Base-by-base conservation (phyloP, 345 rosid genomes). In the Sisymbrium altissimum region DNA sequence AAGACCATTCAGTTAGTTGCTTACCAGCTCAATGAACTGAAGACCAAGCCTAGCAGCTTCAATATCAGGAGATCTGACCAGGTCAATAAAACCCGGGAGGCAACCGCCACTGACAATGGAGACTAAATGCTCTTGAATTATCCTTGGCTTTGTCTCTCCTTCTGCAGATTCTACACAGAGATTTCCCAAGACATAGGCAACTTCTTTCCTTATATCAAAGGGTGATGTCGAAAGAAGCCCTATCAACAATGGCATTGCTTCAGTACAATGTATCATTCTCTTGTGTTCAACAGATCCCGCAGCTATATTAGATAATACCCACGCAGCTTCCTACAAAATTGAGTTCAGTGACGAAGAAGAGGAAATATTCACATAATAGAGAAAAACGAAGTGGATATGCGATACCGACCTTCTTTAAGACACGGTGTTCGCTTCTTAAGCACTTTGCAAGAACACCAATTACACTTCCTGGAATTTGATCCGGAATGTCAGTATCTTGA, bases 1-100 rank as follows among this genome's bases (percentile, higher is more conserved):
- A 3, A 57, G 53, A 46, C 53, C 58, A n/a, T 29, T 40, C 32
- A 45, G 27, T 74, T 39, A 75, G 56, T 54, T 59, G 76, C 89
- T 87, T 84, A 95, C 99, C 91, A 95, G 86, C 77, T 95, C 99
- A 64, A 92, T 84, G 77, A 95, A 95, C 35, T 92, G 99, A 84
- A 95, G 93, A 41, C 99, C 99, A 53, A 95, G 81, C 77, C 88
- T 82, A 73, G 93, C 93, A 76, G 94, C 94, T 68, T 92, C 98
- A 0, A 70, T 80, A 75, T 95, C 99, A 21, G 90, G 90, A 67
- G 97, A 88, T 72, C 97, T 87, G 52, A 90, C 88, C 82, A 95
- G 75, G 73, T 86, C 96, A 29, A 95, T 83, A 73, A 90, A 95
- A 77, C 96, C 94, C 5, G 88, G 75, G 54, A 95, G 94, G 76